Percentiles rank a stretch among this genome's conserved stretches.
Conservation (phyloP, 2,329 filamentous ascomycete species). For the Meredithiella fracta region DNA sequence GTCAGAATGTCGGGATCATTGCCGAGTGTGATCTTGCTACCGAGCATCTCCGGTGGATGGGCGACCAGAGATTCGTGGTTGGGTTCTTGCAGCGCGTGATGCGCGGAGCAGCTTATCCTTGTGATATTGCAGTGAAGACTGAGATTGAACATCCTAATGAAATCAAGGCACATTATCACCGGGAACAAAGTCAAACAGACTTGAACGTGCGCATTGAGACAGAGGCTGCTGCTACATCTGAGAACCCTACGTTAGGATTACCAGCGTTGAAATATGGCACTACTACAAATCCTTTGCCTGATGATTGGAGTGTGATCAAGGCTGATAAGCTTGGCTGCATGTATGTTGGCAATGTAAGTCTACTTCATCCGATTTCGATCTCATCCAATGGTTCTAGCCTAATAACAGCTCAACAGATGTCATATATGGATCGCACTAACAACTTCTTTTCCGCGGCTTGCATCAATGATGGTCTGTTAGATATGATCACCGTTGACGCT, state of each 20-base stretch:
- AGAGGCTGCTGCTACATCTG: conserved; percentile 8
- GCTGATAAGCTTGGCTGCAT: conserved; percentile 77
- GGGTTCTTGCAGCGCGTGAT: conserved; percentile 67
- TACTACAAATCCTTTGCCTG: conserved; percentile 56
- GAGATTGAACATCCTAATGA: conserved; percentile 59
- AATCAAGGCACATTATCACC: conserved; percentile 57
- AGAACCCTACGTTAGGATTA: conserved; percentile 32
- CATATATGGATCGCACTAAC: conserved; percentile 71
- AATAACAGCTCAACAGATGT: conserved; percentile 40
- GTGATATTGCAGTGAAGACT: conserved; percentile 72
- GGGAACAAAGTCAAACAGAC: conserved; percentile 19
- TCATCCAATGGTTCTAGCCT: neutral
- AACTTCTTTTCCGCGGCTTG: conserved; percentile 79
- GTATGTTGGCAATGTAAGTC: conserved; percentile 69
- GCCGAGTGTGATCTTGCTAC: conserved; percentile 83
- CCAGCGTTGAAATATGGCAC: conserved; percentile 67
- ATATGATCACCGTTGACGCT: conserved; percentile 67
- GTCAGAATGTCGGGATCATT: conserved; percentile 75
- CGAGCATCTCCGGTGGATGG: conserved; percentile 88
- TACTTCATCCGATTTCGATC: neutral
- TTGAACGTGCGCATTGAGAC: conserved; percentile 14
- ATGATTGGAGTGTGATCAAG: conserved; percentile 57
- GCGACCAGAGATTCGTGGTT: conserved; percentile 64
- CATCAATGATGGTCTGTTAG: conserved; percentile 70
- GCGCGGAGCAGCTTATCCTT: conserved; percentile 66